These are phyloP conservation scores for Xanthoparmelia taractica DNA, from an alignment of 495 filamentous ascomycete species.

Conservation along the genomic window DNA sequence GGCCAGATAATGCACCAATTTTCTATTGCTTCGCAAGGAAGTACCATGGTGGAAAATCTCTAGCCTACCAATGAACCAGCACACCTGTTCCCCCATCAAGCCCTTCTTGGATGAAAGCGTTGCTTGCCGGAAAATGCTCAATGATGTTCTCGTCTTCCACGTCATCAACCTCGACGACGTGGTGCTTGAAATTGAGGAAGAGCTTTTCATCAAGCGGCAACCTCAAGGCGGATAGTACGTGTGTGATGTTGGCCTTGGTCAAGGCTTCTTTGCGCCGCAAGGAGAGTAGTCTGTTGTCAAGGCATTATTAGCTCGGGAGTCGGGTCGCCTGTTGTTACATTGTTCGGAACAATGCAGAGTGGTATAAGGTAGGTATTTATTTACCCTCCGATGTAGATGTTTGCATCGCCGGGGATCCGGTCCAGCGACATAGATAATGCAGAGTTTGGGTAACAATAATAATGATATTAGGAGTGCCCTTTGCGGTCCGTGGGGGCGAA, in stretches of 20 bases:
- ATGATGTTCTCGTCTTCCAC: conserved; percentile 78
- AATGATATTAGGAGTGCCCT: too few species aligned
- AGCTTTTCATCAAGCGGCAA: conserved; percentile 48
- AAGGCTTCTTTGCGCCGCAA: conserved; percentile 61
- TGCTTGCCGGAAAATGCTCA: conserved; percentile 64
- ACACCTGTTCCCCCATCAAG: conserved; percentile 59
- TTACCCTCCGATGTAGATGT: conserved; percentile 81
- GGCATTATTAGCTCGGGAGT: conserved; percentile 12
- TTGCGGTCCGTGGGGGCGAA: conserved; percentile 5
- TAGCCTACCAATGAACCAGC: conserved; percentile 65
- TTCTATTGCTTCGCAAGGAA: conserved; percentile 7
- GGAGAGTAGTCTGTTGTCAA: conserved; percentile 53
- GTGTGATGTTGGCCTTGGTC: conserved; percentile 68
- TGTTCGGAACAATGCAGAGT: too few species aligned
- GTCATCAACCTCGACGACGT: conserved; percentile 79
- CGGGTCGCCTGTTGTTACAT: not conserved
- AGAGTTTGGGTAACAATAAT: too few species aligned
- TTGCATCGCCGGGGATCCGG: conserved; percentile 57
- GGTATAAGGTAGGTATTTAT: too few species aligned
- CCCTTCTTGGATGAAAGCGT: conserved; percentile 74
- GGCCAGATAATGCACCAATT: not conserved
- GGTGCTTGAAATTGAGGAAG: conserved; percentile 56
- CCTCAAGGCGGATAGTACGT: conserved; percentile 76
- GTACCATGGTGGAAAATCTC: not conserved
- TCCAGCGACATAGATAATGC: conserved; percentile 38